Evolutionary conservation across 768 basidiomycete species (phyloP), one percentile per base, ranked within the genome.

Genomic region (Pisolithus marmoratus): DNA sequence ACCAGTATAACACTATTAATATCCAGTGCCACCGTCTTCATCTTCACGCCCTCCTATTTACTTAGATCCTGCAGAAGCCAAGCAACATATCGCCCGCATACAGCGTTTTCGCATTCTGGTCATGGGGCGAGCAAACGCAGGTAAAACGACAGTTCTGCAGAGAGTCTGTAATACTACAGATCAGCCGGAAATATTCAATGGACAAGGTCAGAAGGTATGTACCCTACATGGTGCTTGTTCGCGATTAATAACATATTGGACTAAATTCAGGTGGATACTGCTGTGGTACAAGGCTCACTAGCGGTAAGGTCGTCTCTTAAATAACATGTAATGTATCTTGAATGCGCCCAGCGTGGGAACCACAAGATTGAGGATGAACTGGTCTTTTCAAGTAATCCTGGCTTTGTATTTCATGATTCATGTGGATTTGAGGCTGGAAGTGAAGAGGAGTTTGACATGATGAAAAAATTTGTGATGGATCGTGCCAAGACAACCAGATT

Each of bases 401-500:
- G 58, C 5, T 74, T 72, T 54, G 61, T 73, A 23, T 74, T 75
- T 51, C 74, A 75, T 34, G 73, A 75, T 51, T 75, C 74, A 19
- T 50, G 62, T 38, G 74, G 73, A 4, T 72, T 74, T 46, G 71
- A 74, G 58, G 53, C 68, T 26, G 73, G 73, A 6, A 56, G 54
- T 3, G 56, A 27, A 1, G 52, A 58, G 2, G 66, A 74, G 53
- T 48, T 72, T 3, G 49, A 62, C 2, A 57, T 45, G 12, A 65
- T 74, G 20, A 58, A 53, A 38, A 41, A 49, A 3, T 75, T 76
- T 56, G 63, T 76, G 17, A n/a, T 48, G 15, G 22, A 61, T 23
- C 51, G 64, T 7, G 54, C 69, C 0, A 58, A 55, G 6, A 41
- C 48, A 4, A 52, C 20, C 2, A 43, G 52, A 11, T 48, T 65